A percentile compares a stretch with the other conserved stretches of the same genome.
phyloP scores from a whole-genome alignment of 2,329 filamentous ascomycete genomes.

The Calycina marina region DNA sequence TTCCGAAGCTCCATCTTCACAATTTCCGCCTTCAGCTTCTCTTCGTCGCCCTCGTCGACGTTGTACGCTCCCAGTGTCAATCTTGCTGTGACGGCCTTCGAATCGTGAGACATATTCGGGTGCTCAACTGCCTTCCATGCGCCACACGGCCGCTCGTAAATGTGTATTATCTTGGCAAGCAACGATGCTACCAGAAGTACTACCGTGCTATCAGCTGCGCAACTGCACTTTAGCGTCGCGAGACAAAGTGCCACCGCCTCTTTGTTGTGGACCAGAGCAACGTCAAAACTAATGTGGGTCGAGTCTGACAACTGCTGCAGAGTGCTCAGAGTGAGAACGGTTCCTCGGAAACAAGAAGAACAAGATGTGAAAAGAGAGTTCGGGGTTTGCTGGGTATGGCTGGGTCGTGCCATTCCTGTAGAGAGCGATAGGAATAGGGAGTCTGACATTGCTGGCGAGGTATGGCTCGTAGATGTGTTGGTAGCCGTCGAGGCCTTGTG shows the following conservation, averaged over 20 bases:
- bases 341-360: background rate
- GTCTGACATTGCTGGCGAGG: background rate
- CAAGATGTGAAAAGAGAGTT: background rate
- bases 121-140: constrained; percentile 2
- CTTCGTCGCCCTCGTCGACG: constrained; percentile 1
- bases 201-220: background rate
- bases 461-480: background rate
- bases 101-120: background rate
- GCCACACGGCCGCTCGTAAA: constrained; percentile 2
- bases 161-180: constrained; percentile 2
- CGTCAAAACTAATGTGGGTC: constrained; percentile 1
- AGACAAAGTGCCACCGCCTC: constrained; percentile 1
- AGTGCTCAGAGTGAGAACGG: constrained; percentile 1
- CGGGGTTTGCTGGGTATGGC: background rate
- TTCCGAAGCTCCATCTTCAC: constrained; percentile 1
- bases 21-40: constrained; percentile 2
- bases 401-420: background rate
- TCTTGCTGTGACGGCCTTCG: background rate
- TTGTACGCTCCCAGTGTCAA: constrained; percentile 1
- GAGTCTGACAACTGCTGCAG: constrained; percentile 2
- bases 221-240: constrained; percentile 1
- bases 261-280: constrained; percentile 2
- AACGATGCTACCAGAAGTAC: constrained; percentile 1
- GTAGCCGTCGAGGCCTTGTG: too few relatives aligned
- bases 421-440: background rate